Conservation (phyloP, 768 basidiomycete species). For the Pseudohyphozyma bogoriensis region DNA sequence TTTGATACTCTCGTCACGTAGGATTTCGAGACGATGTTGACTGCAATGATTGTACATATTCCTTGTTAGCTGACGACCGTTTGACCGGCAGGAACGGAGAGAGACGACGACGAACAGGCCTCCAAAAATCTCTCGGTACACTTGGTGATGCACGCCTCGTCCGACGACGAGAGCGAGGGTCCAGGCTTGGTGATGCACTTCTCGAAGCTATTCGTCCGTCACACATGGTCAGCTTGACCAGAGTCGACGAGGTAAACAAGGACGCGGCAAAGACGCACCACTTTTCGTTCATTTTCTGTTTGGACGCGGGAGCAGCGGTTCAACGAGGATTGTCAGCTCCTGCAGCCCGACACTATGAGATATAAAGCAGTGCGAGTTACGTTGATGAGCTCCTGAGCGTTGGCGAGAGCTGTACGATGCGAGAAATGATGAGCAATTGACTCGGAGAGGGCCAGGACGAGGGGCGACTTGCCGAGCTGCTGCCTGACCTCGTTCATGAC, state of each 20-base stretch:
- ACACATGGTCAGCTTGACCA: background rate
- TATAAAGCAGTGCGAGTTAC: slow-evolving; percentile 4
- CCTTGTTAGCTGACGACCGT: background rate
- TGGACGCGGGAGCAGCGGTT: background rate
- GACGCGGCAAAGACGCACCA: slow-evolving; percentile 12
- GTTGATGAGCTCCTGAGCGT: slow-evolving; percentile 29
- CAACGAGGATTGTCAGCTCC: background rate
- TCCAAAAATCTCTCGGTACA: background rate
- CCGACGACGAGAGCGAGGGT: slow-evolving; percentile 1
- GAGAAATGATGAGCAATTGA: background rate
- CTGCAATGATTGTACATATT: background rate
- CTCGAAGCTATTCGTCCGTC: background rate
- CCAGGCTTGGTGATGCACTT: slow-evolving; percentile 8
- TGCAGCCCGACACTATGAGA: background rate
- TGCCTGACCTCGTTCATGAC: slow-evolving; percentile 25
- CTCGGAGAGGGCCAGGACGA: background rate
- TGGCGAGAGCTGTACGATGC: slow-evolving; percentile 19
- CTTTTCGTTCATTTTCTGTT: slow-evolving; percentile 30
- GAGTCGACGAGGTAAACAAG: background rate
- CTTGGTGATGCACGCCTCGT: background rate
- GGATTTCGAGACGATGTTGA: background rate
- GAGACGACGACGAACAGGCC: background rate
- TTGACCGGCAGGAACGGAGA: background rate
- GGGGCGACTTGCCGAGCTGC: slow-evolving; percentile 19
- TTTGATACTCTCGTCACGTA: background rate